Evolutionary conservation across 2,329 filamentous ascomycete species (phyloP), one percentile per base, ranked within the genome.

Genomic region (Neurospora sp.): DNA sequence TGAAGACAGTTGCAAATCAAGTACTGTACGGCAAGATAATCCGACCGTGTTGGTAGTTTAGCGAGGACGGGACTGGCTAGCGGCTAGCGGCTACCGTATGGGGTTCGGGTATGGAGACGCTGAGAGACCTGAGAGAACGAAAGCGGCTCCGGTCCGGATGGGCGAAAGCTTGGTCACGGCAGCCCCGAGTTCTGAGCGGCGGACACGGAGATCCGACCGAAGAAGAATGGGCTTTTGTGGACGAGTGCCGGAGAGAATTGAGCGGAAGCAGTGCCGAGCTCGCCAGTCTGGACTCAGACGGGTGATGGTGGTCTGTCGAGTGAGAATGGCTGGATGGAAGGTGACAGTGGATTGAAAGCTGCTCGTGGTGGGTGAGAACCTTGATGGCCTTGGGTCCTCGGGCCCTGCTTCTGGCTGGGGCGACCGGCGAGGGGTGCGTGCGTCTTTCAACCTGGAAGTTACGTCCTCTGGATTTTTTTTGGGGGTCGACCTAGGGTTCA

Each of bases 291-390:
- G 19, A 62, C 7, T 58, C 46, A 28, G 11, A 28, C 46, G 19
- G 28, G 28, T 62, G 52, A 36, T 36, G 52, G 52, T 62, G 52
- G 52, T 17, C 52, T 36, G 28, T 62, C 52, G 52, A 62, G 28
- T 33, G 52, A 71, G 72, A 71, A 72, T 71, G 69, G 68, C 67
- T 70, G 69, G 72, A 72, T 72, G 72, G 72, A 66, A 68, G 38
- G 43, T 33, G 39, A 36, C 62, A 33, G 67, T 62, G 15, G 52
- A 62, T 62, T 36, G 52, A 62, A 62, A 62, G 52, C 52, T 62
- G 23, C 52, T 62, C 52, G 28, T 62, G 62, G 17, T 69, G 42
- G 28, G 39, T 72, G 73, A 75, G 75, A 75, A 76, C 75, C 74
- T 72, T 71, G 74, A 76, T 75, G 74, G 75, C 36, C 66, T 67